phyloP scores from a whole-genome alignment of 2,329 filamentous ascomycete genomes.

The Alternaria dauci region DNA sequence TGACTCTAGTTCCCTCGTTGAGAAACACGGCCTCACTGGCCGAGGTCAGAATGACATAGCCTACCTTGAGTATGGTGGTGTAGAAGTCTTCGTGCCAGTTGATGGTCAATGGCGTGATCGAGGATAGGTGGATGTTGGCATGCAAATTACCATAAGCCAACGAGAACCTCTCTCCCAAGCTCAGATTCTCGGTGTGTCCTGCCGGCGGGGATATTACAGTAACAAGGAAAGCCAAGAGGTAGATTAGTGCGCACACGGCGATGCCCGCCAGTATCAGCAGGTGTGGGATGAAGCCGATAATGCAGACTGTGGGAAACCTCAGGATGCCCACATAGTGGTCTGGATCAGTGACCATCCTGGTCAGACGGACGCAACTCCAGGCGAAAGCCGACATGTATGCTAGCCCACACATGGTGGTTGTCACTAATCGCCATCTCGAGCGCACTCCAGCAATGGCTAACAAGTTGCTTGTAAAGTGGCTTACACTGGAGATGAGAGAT shows the following conservation, averaged over 20 bases:
- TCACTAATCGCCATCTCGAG: constrained; percentile 79
- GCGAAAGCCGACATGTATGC: constrained; percentile 88
- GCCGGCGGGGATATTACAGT: constrained; percentile 73
- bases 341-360: constrained; percentile 50
- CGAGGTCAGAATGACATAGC: constrained; percentile 88
- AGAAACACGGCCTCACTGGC: constrained; percentile 96
- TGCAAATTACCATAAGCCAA: constrained; percentile 89
- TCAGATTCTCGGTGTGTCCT: constrained; percentile 55
- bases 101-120: constrained; percentile 70
- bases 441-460: constrained; percentile 84
- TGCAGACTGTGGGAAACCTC: constrained; percentile 91
- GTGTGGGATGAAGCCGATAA: constrained; percentile 94
- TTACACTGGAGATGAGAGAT: constrained; percentile 86
- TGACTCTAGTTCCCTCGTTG: constrained; percentile 83
- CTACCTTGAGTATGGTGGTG: constrained; percentile 83
- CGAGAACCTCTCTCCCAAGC: constrained; percentile 67
- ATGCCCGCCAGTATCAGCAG: constrained; percentile 87
- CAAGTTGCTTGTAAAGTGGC: constrained; percentile 83
- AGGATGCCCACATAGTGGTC: constrained; percentile 71
- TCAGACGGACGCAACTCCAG: constrained; percentile 70
- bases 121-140: constrained; percentile 84
- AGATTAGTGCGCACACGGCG: constrained; percentile 76
- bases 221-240: constrained; percentile 76
- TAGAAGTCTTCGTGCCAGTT: constrained; percentile 95
- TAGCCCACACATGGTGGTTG: constrained; percentile 87